Conservation (phyloP, 2,329 filamentous ascomycete genomes). For the Neonectria coccinea region DNA sequence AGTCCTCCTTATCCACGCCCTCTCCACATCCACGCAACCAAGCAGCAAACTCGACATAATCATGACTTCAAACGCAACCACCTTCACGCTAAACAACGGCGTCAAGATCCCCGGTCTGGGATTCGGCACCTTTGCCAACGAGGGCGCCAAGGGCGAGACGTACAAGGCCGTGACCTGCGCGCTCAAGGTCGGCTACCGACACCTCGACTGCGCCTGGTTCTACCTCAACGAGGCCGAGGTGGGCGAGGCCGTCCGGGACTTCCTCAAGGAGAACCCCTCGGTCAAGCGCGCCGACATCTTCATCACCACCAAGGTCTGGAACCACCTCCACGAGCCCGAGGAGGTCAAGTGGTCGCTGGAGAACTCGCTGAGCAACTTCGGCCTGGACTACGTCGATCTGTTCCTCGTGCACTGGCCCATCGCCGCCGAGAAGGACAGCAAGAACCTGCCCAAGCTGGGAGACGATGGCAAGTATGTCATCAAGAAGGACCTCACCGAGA, state of each 20-base stretch:
- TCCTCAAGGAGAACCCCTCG: slow-evolving; percentile 39
- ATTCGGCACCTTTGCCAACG: slow-evolving; percentile 75
- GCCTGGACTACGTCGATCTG: slow-evolving; percentile 65
- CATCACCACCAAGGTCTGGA: slow-evolving; percentile 72
- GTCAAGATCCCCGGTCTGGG: slow-evolving; percentile 72
- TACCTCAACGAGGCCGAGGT: slow-evolving; percentile 60
- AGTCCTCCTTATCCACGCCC: neutral
- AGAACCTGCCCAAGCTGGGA: slow-evolving; percentile 58
- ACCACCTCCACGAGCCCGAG: slow-evolving; percentile 63
- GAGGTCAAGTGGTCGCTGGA: slow-evolving; percentile 62
- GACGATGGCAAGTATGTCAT: slow-evolving; percentile 61
- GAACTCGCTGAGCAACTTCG: slow-evolving; percentile 61
- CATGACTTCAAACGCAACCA: slow-evolving; percentile 46
- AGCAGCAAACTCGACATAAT: slow-evolving; percentile 29
- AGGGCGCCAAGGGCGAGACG: slow-evolving; percentile 57
- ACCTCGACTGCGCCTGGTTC: slow-evolving; percentile 62
- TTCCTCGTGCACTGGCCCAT: slow-evolving; percentile 64
- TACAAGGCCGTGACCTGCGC: slow-evolving; percentile 55
- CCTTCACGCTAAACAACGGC: slow-evolving; percentile 61
- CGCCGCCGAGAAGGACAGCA: slow-evolving; percentile 57
- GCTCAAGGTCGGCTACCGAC: slow-evolving; percentile 57
- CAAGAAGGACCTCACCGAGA: slow-evolving; percentile 56
- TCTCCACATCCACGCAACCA: slow-evolving; percentile 14
- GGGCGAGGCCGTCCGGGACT: slow-evolving; percentile 56
- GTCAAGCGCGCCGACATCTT: slow-evolving; percentile 56